A percentile compares a stretch with the other conserved stretches of the same genome.
These are phyloP conservation scores for Barbarea vulgaris DNA, from an alignment of 345 rosid species.

Conservation along the genomic window DNA sequence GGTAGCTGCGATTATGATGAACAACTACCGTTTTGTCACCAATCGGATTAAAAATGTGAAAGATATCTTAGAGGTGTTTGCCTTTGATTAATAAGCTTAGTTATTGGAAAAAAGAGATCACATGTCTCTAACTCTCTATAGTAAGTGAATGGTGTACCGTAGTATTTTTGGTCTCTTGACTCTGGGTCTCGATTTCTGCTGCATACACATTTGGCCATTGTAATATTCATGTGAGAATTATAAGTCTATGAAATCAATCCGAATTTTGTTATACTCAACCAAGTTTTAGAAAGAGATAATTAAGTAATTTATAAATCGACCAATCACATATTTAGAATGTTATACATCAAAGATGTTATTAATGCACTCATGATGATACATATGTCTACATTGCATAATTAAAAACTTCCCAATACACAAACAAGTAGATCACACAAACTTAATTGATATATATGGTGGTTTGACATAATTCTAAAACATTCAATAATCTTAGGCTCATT, in stretches of 20 bases:
- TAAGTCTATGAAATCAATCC: not conserved
- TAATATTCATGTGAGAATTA: not conserved
- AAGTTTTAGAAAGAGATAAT: not conserved
- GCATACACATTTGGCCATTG: not conserved
- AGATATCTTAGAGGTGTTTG: not conserved
- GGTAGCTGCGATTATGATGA: no score
- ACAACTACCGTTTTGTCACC: no score
- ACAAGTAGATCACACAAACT: not conserved
- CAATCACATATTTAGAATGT: not conserved
- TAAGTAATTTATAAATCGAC: not conserved
- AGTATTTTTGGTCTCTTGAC: not conserved
- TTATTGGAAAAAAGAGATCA: not conserved
- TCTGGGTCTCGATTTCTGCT: not conserved
- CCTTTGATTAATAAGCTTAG: no score
- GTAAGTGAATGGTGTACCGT: no score
- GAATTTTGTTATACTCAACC: not conserved
- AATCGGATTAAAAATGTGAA: no score
- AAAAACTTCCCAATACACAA: slow-evolving; percentile 19
- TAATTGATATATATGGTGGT: not conserved
- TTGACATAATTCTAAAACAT: slow-evolving; percentile 11
- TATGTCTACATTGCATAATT: slow-evolving; percentile 1
- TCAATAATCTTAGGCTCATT: slow-evolving; percentile 1
- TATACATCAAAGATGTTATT: slow-evolving; percentile 6
- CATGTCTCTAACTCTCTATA: no score
- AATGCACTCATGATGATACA: slow-evolving; percentile 13